Evolutionary conservation across 768 basidiomycete genomes (phyloP).

Genomic region (Boletus sp.): DNA sequence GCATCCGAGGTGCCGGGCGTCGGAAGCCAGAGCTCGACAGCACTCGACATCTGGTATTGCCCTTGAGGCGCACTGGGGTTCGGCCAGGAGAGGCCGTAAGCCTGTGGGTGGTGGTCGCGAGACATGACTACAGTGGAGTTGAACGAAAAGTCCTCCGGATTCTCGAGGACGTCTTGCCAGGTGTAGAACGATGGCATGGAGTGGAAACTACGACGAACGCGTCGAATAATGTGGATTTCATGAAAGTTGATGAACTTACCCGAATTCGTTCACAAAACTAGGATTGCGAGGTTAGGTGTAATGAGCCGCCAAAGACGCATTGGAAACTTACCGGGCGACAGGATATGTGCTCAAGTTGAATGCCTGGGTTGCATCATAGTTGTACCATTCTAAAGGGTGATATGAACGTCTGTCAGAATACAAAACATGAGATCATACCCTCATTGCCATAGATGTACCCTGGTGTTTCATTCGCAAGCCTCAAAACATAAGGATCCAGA

Average conservation of each 20-base stretch:
- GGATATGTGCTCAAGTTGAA: constrained; percentile 57
- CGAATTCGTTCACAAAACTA: constrained; percentile 61
- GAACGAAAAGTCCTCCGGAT: constrained; percentile 53
- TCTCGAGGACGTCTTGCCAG: constrained; percentile 55
- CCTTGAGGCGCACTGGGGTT: constrained; percentile 55
- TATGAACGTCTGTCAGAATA: neutral
- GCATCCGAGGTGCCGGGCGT: constrained; percentile 45
- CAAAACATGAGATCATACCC: constrained; percentile 31
- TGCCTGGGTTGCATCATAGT: constrained; percentile 51
- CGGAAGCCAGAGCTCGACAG: constrained; percentile 55
- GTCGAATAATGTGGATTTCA: neutral
- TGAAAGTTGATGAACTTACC: constrained; percentile 31
- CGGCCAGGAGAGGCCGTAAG: constrained; percentile 50
- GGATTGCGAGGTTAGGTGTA: neutral
- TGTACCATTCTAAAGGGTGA: constrained; percentile 46
- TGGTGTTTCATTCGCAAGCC: constrained; percentile 48
- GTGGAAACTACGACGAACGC: constrained; percentile 43
- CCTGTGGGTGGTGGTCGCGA: constrained; percentile 55
- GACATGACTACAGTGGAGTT: constrained; percentile 57
- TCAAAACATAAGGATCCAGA: constrained; percentile 51
- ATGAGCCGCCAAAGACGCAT: neutral
- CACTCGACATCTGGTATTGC: constrained; percentile 51
- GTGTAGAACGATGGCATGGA: constrained; percentile 63
- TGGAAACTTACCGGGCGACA: constrained; percentile 37
- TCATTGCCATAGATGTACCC: constrained; percentile 57